Base-by-base conservation (phyloP, 768 basidiomycete species). In the Tylopilus subfusipes region DNA sequence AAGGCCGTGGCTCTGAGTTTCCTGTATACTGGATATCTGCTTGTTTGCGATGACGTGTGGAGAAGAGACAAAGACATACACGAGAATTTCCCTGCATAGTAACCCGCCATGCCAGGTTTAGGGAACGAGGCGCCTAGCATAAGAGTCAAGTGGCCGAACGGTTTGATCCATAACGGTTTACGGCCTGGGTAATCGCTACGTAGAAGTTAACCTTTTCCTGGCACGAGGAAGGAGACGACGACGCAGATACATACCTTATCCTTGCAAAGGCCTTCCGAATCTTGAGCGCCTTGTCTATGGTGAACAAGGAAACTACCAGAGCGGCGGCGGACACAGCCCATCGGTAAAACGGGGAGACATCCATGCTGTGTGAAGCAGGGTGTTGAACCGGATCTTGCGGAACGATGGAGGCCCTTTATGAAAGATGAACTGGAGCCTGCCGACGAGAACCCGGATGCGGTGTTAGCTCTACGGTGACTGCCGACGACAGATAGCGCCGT, bases 1-100 rank as follows among this genome's bases (percentile, higher is more conserved):
- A 77, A 58, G 19, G 64, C 66, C 0, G 78, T 79, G 52, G 69
- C 72, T 25, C 77, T 71, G 38, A 73, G 71, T 48, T 72, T 64
- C 36, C 60, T 59, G 59, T 76, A 77, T n/a, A 65, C 78, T 79
- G 31, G 21, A 40, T 5, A 14, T 16, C 7, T 13, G 13, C 19
- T 42, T 13, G 34, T 19, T 38, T n/a, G 13, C 11, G 16, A 34
- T n/a, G 2, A 5, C 3, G 13, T 7, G 24, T 0, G 19, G 18
- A 18, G 33, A n/a, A 1, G 16, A 10, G 27, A 31, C 9, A 21
- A 42, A 22, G 12, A 65, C 75, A 13, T 53, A 78, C 78, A 24
- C 2, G 67, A 65, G 43, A 78, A 76, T 45, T 69, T 65, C 9
- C 52, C 73, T 21, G 56, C 70, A 30, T 68, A 73, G 25, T 67